Conservation (phyloP, 805 yeast species). For the Saturnispora besseyi region DNA sequence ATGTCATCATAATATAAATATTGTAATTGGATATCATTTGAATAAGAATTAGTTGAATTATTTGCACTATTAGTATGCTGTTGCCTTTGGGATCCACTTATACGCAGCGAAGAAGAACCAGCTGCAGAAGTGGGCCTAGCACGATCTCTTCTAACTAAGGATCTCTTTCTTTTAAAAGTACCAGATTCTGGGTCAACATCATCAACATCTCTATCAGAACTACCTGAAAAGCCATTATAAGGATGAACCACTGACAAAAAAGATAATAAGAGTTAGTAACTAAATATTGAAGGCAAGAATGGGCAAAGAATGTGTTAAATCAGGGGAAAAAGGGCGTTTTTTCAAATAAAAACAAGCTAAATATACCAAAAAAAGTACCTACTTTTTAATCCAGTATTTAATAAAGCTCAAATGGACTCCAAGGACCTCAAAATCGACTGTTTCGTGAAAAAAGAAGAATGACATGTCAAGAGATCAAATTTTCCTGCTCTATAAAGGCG, state of each 20-base stretch:
- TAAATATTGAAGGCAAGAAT: neutral
- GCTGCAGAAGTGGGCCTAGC: constrained; percentile 26
- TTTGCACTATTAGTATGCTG: constrained; percentile 1
- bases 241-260: constrained; percentile 10
- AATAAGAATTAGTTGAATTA: neutral
- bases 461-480: neutral
- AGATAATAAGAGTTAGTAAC: neutral
- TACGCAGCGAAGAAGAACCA: constrained; percentile 4
- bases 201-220: neutral
- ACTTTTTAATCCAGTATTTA: neutral
- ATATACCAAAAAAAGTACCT: neutral
- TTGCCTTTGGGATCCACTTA: constrained; percentile 5
- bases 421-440: neutral
- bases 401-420: neutral
- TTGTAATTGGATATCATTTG: constrained; percentile 6
- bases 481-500: neutral
- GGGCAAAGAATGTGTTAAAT: neutral
- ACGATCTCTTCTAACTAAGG: constrained; percentile 82
- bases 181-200: constrained; percentile 27
- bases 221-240: constrained; percentile 9
- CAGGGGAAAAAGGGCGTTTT: neutral
- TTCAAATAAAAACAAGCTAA: neutral
- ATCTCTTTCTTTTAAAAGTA: constrained; percentile 42
- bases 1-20: neutral
- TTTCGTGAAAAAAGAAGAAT: neutral